Percentiles rank a stretch among this genome's conserved stretches.
Conservation (phyloP, 2,329 filamentous ascomycete genomes). For the Parasarocladium wereldwijsianum region DNA sequence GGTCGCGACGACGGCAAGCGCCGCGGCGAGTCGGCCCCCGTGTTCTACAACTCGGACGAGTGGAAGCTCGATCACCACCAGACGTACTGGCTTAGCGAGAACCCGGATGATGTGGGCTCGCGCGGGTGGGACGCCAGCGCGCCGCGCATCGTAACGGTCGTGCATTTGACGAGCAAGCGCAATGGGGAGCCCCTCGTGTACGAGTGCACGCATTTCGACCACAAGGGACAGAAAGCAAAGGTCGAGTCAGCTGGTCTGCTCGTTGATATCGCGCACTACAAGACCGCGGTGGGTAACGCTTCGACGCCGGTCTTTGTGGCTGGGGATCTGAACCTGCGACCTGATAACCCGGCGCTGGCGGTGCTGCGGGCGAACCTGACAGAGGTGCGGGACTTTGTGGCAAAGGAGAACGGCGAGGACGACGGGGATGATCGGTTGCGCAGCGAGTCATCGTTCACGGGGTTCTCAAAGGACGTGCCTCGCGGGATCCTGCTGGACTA, state of each 20-base stretch:
- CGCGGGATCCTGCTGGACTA: constrained; percentile 16
- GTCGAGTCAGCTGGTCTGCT: constrained; percentile 25
- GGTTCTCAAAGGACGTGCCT: too few species aligned
- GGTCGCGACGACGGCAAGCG: constrained; percentile 43
- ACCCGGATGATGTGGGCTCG: constrained; percentile 36
- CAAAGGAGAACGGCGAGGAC: constrained; percentile 28
- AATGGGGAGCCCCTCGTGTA: constrained; percentile 24
- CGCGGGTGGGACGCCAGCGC: constrained; percentile 39
- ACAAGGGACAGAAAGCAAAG: constrained; percentile 25
- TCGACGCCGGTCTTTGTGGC: constrained; percentile 15
- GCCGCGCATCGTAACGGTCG: constrained; percentile 32
- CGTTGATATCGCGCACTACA: constrained; percentile 16
- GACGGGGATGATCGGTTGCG: too few species aligned
- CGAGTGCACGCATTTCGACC: constrained; percentile 39
- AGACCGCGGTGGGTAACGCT: constrained; percentile 3
- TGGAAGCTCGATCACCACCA: constrained; percentile 37
- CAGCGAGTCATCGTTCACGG: too few species aligned
- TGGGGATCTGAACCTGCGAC: constrained; percentile 17
- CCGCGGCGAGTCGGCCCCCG: constrained; percentile 53
- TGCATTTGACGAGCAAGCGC: constrained; percentile 24
- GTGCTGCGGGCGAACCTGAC: constrained; percentile 45
- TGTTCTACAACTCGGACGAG: constrained; percentile 41
- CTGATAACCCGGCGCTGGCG: constrained; percentile 13
- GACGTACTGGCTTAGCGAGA: constrained; percentile 48
- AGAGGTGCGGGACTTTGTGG: constrained; percentile 57